Conservation (phyloP, 352 stramenopile species). For the Globisporangium viniferum region DNA sequence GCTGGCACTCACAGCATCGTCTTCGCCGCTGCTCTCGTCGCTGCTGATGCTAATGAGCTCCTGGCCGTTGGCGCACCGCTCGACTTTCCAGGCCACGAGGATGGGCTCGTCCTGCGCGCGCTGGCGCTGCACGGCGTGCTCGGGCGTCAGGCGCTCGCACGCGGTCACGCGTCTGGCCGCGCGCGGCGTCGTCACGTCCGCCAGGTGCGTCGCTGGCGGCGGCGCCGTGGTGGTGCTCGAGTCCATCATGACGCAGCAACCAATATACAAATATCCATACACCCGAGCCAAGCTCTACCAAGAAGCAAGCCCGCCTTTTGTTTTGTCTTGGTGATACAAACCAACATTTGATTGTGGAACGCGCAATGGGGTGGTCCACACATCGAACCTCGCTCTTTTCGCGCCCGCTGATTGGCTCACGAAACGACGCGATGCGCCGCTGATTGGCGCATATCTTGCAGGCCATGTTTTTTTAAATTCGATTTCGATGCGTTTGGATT, state of each 20-base stretch:
- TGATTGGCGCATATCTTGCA: constrained; percentile 12
- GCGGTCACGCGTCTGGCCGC: constrained; percentile 8
- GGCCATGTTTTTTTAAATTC: background rate
- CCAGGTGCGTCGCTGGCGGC: background rate
- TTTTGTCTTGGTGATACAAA: background rate
- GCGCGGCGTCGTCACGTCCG: background rate
- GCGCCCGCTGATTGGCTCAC: background rate
- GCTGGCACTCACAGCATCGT: background rate
- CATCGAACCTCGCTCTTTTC: background rate
- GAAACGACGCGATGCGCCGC: background rate
- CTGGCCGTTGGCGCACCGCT: constrained; percentile 42
- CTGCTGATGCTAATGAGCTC: constrained; percentile 59
- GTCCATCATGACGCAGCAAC: constrained; percentile 8
- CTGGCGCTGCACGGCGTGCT: constrained; percentile 61
- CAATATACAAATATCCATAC: constrained; percentile 11
- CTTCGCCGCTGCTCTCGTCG: constrained; percentile 28
- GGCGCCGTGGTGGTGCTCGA: background rate
- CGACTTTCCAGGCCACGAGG: constrained; percentile 67
- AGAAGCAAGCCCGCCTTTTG: background rate
- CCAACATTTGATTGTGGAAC: background rate
- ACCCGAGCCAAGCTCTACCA: background rate
- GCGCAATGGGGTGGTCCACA: background rate
- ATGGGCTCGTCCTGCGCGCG: constrained; percentile 80
- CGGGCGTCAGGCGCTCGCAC: constrained; percentile 24
- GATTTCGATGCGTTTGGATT: background rate